phyloP scores from a whole-genome alignment of 176 grass and related monocot species.

The Rhynchospora pubera region DNA sequence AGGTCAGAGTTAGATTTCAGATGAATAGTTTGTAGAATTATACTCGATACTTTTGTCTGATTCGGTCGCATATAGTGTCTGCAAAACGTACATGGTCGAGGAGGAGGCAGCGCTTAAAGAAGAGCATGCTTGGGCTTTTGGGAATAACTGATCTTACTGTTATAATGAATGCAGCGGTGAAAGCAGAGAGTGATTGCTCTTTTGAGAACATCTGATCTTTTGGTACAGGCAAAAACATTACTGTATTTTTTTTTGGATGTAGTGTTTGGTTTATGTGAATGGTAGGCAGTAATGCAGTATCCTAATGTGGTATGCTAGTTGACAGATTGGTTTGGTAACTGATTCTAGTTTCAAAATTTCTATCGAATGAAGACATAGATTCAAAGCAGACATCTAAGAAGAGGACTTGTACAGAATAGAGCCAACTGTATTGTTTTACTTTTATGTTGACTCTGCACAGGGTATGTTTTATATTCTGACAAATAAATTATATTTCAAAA shows the following conservation, averaged over 20 bases:
- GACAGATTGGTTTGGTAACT: not conserved
- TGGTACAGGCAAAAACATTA: not conserved
- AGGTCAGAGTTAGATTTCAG: too few species aligned
- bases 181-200: constrained; percentile 9
- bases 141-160: not conserved
- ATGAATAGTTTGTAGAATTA: too few species aligned
- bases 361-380: not conserved
- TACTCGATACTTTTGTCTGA: too few species aligned
- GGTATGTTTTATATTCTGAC: too few species aligned
- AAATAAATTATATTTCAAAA: too few species aligned
- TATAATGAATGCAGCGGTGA: not conserved
- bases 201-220: not conserved
- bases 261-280: not conserved
- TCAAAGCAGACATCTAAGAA: too few species aligned
- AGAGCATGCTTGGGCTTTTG: constrained; percentile 27
- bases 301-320: not conserved
- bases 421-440: not conserved
- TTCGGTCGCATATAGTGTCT: too few species aligned
- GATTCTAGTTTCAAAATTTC: not conserved
- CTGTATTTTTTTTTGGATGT: not conserved
- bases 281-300: too few species aligned
- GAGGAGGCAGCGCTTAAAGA: constrained; percentile 6
- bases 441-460: not conserved
- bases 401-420: not conserved
- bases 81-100: not conserved